Evolutionary conservation across 2,329 filamentous ascomycete genomes (phyloP), one percentile per base, ranked within the genome.

Genomic region (Pestalotiopsis fici): DNA sequence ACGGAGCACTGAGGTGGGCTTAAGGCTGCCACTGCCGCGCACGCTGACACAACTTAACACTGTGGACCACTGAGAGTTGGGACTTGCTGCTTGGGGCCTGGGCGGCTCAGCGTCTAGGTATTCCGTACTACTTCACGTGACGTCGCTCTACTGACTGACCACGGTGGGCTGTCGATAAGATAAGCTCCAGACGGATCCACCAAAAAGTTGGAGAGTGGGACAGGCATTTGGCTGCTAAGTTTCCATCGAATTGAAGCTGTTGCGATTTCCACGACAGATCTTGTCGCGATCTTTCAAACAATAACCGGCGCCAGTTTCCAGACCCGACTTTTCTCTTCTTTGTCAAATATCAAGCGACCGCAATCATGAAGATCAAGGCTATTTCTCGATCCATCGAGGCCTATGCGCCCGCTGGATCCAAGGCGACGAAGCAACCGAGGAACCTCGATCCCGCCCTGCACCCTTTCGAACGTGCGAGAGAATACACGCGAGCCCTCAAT

Each of bases 391-490:
- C 91, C 31, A 82, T 88, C 55, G 83, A 87, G 74, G 86, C 88
- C 67, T 86, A 90, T 73, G 90, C 92, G 79, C 86, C 90, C 31
- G 86, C 90, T 21, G 91, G 91, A 68, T 89, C 89, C 66, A 87
- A 87, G 78, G 87, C 90, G 65, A 80, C 88, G 64, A 91, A 90
- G 75, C 83, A 88, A 73, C 88, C 90, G 68, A 87, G 90, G 71
- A 93, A 93, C 65, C 68, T 70, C 68, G 93, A 97, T 81, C 92
- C 95, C 31, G 90, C 93, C 55, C 87, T 95, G 68, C 28, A 97
- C 81, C 95, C 93, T 2, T 97, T 98, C 80, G 94, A 97, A 81
- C 87, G 94, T 75, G 95, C 95, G 59, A 86, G 94, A 79, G 95
- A 97, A 82, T 95, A 94, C 77, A 93, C 67, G 23, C 61, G 72